Base-by-base conservation (phyloP, 1,284 basidiomycete species). In the Xerocomus cyaneibrunnescens region DNA sequence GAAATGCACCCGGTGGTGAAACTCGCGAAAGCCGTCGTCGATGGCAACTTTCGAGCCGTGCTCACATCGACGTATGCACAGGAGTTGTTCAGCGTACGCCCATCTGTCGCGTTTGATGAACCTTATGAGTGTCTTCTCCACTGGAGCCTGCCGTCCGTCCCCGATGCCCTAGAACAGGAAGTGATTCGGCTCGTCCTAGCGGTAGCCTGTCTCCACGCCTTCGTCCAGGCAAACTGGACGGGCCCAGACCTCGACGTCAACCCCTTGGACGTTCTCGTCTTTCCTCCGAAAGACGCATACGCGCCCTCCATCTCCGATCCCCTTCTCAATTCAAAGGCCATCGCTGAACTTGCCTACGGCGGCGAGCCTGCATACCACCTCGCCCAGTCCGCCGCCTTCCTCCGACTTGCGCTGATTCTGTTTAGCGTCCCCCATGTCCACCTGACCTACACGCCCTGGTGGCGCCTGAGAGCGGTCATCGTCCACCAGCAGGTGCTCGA, bases 281-380 rank as follows among this genome's bases (percentile, higher is more conserved):
- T 74, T 45, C 62, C 72, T 45, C 62, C 72, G 31, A 51, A 66
- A 56, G 52, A 71, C 46, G 52, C 48, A 12, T 55, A 7, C 54
- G 65, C 54, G 7, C 3, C 65, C 14, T 32, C 63, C n/a, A 39
- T 68, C 2, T 62, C 78, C 28, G 74, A 76, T 14, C 76, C 84
- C 37, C 78, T 83, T 27, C 70, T 97, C 37, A 83, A 94, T 62
- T 70, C 74, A 28, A 80, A 80, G 52, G 81, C 94, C 13, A 76
- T 95, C 40, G 76, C 87, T 5, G 84, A 89, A 56, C 81, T 99
- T 39, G 85, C 94, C 0, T 84, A 84, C 54, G 84, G 85, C 2
- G 97, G 97, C 1, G 96, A 99, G 72, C 97, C 97, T 4, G 92
- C 92, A 0, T 99, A 99, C 72, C 97, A 99, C 69, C 87, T 99